Evolutionary conservation across 2,329 filamentous ascomycete species (phyloP), one percentile per base, ranked within the genome.

Genomic region (Ceratocystis eucalypticola): DNA sequence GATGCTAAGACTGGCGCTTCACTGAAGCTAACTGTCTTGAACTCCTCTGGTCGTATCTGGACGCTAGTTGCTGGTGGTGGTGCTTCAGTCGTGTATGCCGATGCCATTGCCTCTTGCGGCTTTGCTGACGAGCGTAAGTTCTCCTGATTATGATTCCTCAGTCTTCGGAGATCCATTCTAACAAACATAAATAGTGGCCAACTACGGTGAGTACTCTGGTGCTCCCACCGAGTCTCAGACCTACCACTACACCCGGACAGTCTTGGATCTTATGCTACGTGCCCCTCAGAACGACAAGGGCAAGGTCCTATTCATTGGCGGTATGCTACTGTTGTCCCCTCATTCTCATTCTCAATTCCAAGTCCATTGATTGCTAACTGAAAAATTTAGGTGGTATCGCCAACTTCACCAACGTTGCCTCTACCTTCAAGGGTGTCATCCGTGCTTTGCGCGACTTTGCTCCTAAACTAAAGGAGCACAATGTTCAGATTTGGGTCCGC

Each of bases 341-440:
- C 28, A 3, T 50, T 33, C 2, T 15, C 6, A 22, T 25, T 15
- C 22, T 2, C 3, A 30, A 10, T 62, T 25, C 25, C 17, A 41
- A 6, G 55, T 7, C 25, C 2, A 2, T n/a, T 22, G 22, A 20
- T 30, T 33, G 37, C 59, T 62, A 41, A 62, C 59, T 57, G 6
- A 30, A 22, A 8, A 4, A 46, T 61, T 17, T 46, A 67, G 65
- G 66, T 81, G 94, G 94, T 84, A 99, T 99, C 84, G 94, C 94
- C 84, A 99, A 99, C 88, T 99, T 99, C 83, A 99, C 94, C 83
- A 99, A 97, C 80, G 94, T 99, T 66, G 94, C 94, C 69, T 94
- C 89, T 73, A 99, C 94, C 70, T 99, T 99, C 88, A 99, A 99
- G 86, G 94, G 94, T 82, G 93, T 99, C 77, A 99, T 99, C 77